phyloP scores from a whole-genome alignment of 352 stramenopile species.

The Pythium oligandrum region DNA sequence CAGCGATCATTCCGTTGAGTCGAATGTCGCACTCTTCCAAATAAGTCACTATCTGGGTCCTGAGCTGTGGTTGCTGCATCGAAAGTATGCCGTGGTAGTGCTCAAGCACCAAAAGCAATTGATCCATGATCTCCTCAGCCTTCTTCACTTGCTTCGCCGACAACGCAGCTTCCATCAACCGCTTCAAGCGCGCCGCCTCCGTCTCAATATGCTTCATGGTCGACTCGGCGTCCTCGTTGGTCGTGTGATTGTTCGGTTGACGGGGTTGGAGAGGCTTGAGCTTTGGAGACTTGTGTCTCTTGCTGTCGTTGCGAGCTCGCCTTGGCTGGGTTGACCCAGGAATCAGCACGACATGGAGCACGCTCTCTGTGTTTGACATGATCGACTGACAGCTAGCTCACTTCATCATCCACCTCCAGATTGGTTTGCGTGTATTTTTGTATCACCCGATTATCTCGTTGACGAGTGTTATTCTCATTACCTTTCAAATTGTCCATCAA shows the following conservation, averaged over 20 bases:
- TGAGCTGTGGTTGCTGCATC: neutral
- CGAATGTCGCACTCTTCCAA: neutral
- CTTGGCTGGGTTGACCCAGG: too few relatives aligned
- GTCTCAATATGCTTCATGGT: neutral
- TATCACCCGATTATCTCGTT: too few relatives aligned
- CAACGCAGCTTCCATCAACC: constrained; percentile 3
- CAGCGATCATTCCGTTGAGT: neutral
- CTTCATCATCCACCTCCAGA: too few relatives aligned
- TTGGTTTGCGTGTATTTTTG: too few relatives aligned
- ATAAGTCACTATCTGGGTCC: neutral
- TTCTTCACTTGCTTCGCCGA: neutral
- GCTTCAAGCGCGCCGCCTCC: neutral
- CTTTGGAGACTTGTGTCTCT: too few relatives aligned
- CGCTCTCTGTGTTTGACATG: too few relatives aligned
- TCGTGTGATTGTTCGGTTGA: too few relatives aligned
- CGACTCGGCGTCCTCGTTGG: neutral
- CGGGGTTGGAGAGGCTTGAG: too few relatives aligned
- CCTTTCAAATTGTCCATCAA: constrained; percentile 90
- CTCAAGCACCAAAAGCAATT: constrained; percentile 5
- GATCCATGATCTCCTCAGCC: constrained; percentile 7
- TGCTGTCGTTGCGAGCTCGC: too few relatives aligned
- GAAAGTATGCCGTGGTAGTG: too few relatives aligned
- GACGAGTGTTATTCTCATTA: constrained; percentile 16
- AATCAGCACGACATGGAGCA: too few relatives aligned
- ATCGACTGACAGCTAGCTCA: too few relatives aligned